phyloP scores from a whole-genome alignment of 2,329 filamentous ascomycete genomes.

The Phyllosticta citrichinensis region DNA sequence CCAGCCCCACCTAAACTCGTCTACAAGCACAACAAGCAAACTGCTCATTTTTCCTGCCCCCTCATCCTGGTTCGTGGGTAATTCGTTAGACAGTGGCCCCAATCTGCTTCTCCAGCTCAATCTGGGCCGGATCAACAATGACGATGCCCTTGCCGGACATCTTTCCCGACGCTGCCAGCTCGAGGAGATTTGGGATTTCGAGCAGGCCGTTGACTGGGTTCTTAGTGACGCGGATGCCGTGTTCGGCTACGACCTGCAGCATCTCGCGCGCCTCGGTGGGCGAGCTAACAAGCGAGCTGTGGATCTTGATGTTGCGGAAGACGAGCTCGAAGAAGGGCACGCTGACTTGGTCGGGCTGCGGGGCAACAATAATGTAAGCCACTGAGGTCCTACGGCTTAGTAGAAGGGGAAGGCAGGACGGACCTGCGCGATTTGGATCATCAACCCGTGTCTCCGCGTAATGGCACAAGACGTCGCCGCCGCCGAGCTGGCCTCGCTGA shows the following conservation, averaged over 20 bases:
- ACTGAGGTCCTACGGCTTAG: no score
- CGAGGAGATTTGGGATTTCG: conserved; percentile 41
- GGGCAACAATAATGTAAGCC: background rate
- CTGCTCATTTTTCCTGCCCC: background rate
- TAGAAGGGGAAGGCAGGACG: conserved; percentile 12
- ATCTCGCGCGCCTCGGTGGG: conserved; percentile 37
- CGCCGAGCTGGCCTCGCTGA: conserved; percentile 43
- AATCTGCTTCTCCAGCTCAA: conserved; percentile 24
- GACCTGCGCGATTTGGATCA: conserved; percentile 50
- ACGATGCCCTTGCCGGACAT: conserved; percentile 47
- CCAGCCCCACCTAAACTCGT: no score
- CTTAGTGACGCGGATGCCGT: conserved; percentile 40
- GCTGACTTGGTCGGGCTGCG: conserved; percentile 25
- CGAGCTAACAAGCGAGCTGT: conserved; percentile 37
- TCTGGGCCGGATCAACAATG: conserved; percentile 40
- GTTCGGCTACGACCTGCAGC: conserved; percentile 37
- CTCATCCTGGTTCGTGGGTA: background rate
- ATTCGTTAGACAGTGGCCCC: background rate
- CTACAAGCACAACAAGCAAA: no score
- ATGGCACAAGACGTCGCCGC: conserved; percentile 44
- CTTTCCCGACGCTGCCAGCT: conserved; percentile 42
- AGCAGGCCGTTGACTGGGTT: conserved; percentile 44
- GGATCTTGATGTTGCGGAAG: conserved; percentile 44
- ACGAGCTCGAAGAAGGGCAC: conserved; percentile 40
- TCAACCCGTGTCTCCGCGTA: conserved; percentile 49